Percentiles rank a stretch among this genome's conserved stretches.
phyloP scores from a whole-genome alignment of 306 rosid species.

The Vicia faba region DNA sequence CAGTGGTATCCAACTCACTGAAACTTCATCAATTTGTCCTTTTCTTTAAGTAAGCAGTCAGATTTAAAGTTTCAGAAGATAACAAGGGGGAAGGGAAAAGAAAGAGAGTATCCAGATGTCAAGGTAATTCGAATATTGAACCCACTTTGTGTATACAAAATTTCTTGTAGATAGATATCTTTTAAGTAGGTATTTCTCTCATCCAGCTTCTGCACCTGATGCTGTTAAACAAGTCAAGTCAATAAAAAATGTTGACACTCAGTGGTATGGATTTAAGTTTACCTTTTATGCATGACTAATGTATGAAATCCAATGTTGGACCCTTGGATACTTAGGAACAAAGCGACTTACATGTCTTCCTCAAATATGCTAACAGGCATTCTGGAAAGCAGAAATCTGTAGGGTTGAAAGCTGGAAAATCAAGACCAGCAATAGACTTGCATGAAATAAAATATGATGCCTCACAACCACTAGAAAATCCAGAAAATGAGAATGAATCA shows the following conservation, averaged over 20 bases:
- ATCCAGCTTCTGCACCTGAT: constrained; percentile 63
- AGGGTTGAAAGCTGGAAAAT: constrained; percentile 46
- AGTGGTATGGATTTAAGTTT: constrained; percentile 54
- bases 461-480: constrained; percentile 33
- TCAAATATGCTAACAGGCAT: constrained; percentile 47
- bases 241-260: constrained; percentile 41
- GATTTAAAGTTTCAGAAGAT: constrained; percentile 43
- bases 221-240: constrained; percentile 42
- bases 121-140: constrained; percentile 47
- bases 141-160: constrained; percentile 17
- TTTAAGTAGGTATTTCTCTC: constrained; percentile 32
- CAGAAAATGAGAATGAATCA: constrained; percentile 23
- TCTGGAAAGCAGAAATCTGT: constrained; percentile 57
- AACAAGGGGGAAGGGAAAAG: constrained; percentile 38
- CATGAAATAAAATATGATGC: constrained; percentile 29
- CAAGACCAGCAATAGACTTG: constrained; percentile 41
- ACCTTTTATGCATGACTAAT: constrained; percentile 32
- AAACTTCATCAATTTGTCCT: constrained; percentile 9
- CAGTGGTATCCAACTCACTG: too few relatives aligned
- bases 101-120: constrained; percentile 51
- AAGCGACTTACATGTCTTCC: constrained; percentile 25
- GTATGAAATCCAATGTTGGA: constrained; percentile 10
- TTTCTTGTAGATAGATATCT: constrained; percentile 27
- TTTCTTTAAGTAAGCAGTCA: constrained; percentile 38
- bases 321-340: constrained; percentile 22